phyloP scores from a whole-genome alignment of 1,284 basidiomycete species.

The Retiboletus flavoniger region DNA sequence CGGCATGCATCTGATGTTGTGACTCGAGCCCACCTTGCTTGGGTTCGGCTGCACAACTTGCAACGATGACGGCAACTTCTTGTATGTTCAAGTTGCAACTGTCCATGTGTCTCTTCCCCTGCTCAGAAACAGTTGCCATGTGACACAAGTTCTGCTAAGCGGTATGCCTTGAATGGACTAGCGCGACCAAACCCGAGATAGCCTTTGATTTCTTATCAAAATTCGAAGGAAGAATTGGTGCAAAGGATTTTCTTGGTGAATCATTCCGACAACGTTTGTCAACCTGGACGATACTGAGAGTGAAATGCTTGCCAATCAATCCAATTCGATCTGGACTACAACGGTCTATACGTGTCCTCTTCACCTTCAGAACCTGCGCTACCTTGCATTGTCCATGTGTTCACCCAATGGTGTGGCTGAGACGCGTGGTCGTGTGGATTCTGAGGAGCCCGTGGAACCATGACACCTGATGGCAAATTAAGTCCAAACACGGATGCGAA shows the following conservation, averaged over 20 bases:
- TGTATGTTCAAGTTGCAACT: background rate
- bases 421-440: slow-evolving; percentile 10
- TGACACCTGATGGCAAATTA: slow-evolving; percentile 29
- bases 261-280: background rate
- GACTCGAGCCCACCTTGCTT: background rate
- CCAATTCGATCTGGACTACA: slow-evolving; percentile 23
- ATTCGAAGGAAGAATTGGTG: background rate
- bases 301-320: slow-evolving; percentile 19
- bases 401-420: slow-evolving; percentile 22
- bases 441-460: slow-evolving; percentile 19
- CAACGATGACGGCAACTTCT: background rate
- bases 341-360: slow-evolving; percentile 28
- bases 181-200: background rate
- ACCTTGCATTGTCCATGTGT: slow-evolving; percentile 33
- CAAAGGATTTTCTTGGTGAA: background rate
- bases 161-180: background rate
- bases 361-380: slow-evolving; percentile 16
- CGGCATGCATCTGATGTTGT: background rate
- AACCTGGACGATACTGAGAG: background rate
- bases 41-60: background rate
- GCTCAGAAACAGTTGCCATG: background rate
- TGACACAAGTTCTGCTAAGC: background rate
- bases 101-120: slow-evolving; percentile 1
- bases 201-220: background rate
- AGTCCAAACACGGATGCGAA: slow-evolving; percentile 61